Conservation (phyloP, 2,329 filamentous ascomycete species). For the Cladosporium colombiae region DNA sequence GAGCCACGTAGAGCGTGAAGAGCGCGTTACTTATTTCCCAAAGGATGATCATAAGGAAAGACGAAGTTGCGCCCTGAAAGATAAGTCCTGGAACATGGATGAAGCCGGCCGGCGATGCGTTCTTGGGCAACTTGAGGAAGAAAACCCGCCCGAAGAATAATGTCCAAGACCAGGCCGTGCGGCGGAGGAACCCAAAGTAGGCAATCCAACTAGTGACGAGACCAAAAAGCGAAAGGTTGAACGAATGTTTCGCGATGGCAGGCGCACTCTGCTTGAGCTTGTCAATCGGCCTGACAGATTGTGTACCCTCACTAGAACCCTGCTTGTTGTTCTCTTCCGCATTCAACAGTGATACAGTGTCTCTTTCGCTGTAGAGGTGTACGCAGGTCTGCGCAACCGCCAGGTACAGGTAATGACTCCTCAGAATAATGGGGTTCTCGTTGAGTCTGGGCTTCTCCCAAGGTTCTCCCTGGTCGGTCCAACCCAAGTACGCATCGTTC, state of each 20-base stretch:
- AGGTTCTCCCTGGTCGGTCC: conserved; percentile 67
- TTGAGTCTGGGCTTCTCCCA: conserved; percentile 76
- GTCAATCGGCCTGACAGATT: neutral
- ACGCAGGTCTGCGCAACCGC: conserved; percentile 67
- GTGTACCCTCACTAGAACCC: neutral
- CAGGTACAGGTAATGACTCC: conserved; percentile 67
- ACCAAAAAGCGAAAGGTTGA: conserved; percentile 25
- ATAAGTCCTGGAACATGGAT: conserved; percentile 25
- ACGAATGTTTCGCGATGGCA: conserved; percentile 23
- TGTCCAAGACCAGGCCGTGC: conserved; percentile 66
- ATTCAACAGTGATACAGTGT: conserved; percentile 59
- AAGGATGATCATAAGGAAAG: conserved; percentile 66
- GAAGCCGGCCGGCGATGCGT: conserved; percentile 61
- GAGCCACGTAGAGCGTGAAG: conserved; percentile 78
- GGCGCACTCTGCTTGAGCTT: neutral
- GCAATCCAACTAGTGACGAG: conserved; percentile 42
- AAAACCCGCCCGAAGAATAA: conserved; percentile 73
- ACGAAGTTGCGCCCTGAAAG: conserved; percentile 52
- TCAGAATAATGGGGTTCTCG: conserved; percentile 80
- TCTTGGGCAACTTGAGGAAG: conserved; percentile 70
- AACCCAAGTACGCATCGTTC: conserved; percentile 64
- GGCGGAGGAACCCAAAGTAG: conserved; percentile 62
- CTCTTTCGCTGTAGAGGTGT: conserved; percentile 74
- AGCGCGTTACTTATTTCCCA: conserved; percentile 77
- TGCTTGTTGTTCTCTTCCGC: conserved; percentile 38